A percentile compares a stretch with the other conserved stretches of the same genome.
Conservation (phyloP, 2,329 filamentous ascomycete species). For the Penicillium aurantiogriseum region DNA sequence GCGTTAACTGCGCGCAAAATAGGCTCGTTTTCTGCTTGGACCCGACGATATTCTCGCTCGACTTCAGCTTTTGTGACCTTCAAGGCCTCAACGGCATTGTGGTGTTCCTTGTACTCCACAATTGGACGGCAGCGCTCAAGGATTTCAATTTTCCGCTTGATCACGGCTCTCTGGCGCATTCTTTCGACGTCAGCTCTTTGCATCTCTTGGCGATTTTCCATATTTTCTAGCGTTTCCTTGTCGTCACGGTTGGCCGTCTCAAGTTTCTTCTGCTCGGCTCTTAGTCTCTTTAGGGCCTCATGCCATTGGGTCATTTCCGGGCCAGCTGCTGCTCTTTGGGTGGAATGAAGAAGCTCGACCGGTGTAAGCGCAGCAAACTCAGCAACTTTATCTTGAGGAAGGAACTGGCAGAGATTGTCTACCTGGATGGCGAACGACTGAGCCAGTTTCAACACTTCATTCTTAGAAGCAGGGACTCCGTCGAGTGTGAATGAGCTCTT, state of each 20-base stretch:
- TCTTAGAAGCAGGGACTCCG: conserved; percentile 59
- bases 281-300: conserved; percentile 66
- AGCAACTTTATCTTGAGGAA: conserved; percentile 92
- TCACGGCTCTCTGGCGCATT: conserved; percentile 69
- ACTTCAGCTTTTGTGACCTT: conserved; percentile 59
- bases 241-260: conserved; percentile 59
- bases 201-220: conserved; percentile 71
- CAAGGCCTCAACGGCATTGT: conserved; percentile 48
- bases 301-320: conserved; percentile 79
- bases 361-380: conserved; percentile 86
- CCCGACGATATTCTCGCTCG: conserved; percentile 55
- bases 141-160: conserved; percentile 62
- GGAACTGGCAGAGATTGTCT: conserved; percentile 95
- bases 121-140: conserved; percentile 66
- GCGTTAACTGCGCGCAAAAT: conserved; percentile 65
- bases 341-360: conserved; percentile 78
- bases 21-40: conserved; percentile 65
- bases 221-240: conserved; percentile 61
- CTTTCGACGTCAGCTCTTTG: conserved; percentile 81
- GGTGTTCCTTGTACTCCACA: conserved; percentile 61
- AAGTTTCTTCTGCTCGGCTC: conserved; percentile 66
- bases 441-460: conserved; percentile 66
- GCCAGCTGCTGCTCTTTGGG: conserved; percentile 82
- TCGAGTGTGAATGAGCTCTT: conserved; percentile 77
- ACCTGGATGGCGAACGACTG: conserved; percentile 82